Evolutionary conservation across 208 protist species (phyloP).

Genomic region (Wallacemonas sp.): DNA sequence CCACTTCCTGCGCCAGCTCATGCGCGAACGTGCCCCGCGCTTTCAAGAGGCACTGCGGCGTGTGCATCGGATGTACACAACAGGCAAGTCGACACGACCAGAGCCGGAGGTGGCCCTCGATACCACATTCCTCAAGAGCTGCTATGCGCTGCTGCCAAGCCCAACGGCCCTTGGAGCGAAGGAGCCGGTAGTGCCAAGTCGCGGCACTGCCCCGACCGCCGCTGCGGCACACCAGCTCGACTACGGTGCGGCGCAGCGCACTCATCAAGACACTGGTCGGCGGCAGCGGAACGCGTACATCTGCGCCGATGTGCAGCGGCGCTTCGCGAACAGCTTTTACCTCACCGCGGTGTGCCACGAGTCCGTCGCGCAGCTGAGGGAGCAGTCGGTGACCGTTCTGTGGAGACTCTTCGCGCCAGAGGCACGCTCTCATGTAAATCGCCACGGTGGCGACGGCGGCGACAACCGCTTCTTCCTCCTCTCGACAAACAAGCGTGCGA

Average conservation of each 20-base stretch:
- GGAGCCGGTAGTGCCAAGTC: neutral
- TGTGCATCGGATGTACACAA: conserved; percentile 19
- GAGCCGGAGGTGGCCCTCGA: conserved; percentile 2
- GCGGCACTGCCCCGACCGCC: neutral
- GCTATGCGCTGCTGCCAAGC: conserved; percentile 5
- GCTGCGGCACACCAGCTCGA: neutral
- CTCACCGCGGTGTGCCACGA: conserved; percentile 25
- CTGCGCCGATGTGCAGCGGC: conserved; percentile 9
- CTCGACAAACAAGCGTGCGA: neutral
- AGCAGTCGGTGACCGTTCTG: conserved; percentile 8
- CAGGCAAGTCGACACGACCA: conserved; percentile 8
- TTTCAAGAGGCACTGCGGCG: conserved; percentile 12
- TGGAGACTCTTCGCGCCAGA: conserved; percentile 10
- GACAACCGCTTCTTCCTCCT: neutral
- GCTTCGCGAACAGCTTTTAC: conserved; percentile 23
- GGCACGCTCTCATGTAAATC: neutral
- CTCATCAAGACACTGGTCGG: neutral
- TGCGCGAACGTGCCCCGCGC: conserved; percentile 15
- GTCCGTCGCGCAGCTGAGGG: conserved; percentile 16
- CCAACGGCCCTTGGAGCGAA: neutral
- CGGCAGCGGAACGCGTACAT: conserved; percentile 16
- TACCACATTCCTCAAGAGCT: conserved; percentile 6
- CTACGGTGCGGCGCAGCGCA: neutral
- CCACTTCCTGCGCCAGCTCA: conserved; percentile 17
- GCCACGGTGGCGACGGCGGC: neutral